Evolutionary conservation across 2,329 filamentous ascomycete species (phyloP), one percentile per base, ranked within the genome.

Genomic region (Thielaviopsis musarum): DNA sequence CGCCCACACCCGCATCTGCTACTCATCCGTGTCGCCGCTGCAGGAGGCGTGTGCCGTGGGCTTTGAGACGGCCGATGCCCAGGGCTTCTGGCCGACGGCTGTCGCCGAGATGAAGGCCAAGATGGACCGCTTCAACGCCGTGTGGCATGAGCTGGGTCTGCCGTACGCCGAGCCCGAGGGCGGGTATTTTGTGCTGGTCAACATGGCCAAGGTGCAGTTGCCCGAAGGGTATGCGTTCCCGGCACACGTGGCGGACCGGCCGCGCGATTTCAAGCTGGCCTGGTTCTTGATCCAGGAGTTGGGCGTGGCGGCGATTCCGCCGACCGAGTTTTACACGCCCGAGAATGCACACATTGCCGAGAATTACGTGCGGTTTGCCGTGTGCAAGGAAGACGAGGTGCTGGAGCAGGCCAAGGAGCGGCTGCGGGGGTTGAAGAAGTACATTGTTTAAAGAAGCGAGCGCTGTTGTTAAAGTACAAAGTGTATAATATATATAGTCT

Each of bases 251-350:
- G 88, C 87, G 15, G 83, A 78, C 67, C 81, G 93, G 1, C 89
- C 93, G 24, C 79, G 93, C 30, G 93, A 98, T 70, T 98, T 97
- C 74, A 88, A 95, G 76, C 80, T 98, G 54, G 82, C 84, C 41
- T 98, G 91, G 91, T 97, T 97, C 74, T 73, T 96, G 66, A 98
- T 98, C 72, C 91, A 91, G 70, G 91, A 98, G 74, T 77, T 98
- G 21, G 93, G 93, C 10, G 89, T 98, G 28, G 93, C 93, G 2
- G 91, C 91, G 9, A 96, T 98, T 63, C 93, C 93, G 19, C 93
- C 93, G 0, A 95, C 91, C 0, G 93, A 98, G 71, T 98, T 98
- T 71, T 97, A 96, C 70, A 96, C 91, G 0, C 84, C 88, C 19
- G 74, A 72, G 52, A 95, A 95, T 67, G 82, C 87, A 28, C 82